Conservation (phyloP, 164 flowering plant genomes). For the Malania oleifera region DNA sequence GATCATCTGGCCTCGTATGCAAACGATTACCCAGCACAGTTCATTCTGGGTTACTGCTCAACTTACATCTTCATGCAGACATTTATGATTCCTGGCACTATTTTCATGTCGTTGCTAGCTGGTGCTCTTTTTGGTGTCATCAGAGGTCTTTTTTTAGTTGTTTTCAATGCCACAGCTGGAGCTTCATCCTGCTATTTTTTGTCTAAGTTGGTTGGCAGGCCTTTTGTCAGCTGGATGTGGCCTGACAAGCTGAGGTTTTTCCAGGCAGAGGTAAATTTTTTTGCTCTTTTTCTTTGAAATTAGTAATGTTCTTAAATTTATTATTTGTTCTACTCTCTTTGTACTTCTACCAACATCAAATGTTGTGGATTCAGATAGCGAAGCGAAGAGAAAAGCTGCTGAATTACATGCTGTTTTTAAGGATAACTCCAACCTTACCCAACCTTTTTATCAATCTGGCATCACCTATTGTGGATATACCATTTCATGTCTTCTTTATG, state of each 20-base stretch:
- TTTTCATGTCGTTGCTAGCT: constrained; percentile 95
- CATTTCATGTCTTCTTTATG: constrained; percentile 70
- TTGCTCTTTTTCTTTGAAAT: neutral
- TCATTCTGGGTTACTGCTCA: constrained; percentile 90
- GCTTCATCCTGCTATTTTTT: constrained; percentile 90
- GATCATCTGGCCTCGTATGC: constrained; percentile 80
- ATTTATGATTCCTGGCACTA: constrained; percentile 99
- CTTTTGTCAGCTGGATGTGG: constrained; percentile 87
- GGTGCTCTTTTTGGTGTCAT: constrained; percentile 95
- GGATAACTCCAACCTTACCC: constrained; percentile 84
- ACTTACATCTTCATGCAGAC: constrained; percentile 99
- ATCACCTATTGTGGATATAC: constrained; percentile 85
- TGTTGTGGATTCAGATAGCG: constrained; percentile 49
- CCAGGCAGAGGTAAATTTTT: constrained; percentile 74
- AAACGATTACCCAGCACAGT: constrained; percentile 57
- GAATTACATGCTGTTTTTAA: constrained; percentile 79
- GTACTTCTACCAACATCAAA: neutral
- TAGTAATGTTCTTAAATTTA: no score
- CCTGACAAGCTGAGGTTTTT: constrained; percentile 85
- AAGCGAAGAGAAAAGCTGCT: constrained; percentile 75
- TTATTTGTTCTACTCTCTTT: neutral
- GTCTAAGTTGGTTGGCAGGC: constrained; percentile 92
- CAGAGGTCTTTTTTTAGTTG: constrained; percentile 76
- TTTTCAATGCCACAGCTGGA: constrained; percentile 92
- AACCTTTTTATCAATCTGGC: constrained; percentile 89